Conservation (phyloP, 768 basidiomycete genomes). For the Russula sp. region DNA sequence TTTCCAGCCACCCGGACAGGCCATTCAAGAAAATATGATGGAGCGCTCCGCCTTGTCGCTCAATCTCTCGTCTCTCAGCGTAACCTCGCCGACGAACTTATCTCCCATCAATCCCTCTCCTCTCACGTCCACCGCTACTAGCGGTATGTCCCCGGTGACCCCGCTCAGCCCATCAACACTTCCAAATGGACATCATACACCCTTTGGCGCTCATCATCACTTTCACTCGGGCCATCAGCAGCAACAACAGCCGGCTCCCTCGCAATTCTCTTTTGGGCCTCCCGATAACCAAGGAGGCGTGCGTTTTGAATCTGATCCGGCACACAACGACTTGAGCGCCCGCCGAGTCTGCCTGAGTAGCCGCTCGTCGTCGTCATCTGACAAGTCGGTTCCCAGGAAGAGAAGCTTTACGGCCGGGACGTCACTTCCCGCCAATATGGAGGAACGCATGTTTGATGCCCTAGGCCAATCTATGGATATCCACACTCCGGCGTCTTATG, state of each 20-base stretch:
- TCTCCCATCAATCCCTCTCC: conserved; percentile 58
- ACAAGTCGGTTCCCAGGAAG: conserved; percentile 62
- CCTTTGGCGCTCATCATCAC: conserved; percentile 45
- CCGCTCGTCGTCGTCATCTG: conserved; percentile 47
- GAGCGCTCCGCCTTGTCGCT: conserved; percentile 51
- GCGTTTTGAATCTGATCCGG: conserved; percentile 37
- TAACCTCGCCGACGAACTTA: conserved; percentile 62
- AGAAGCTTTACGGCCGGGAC: conserved; percentile 55
- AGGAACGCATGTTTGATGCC: conserved; percentile 38
- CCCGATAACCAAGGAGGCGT: conserved; percentile 34
- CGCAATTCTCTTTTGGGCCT: conserved; percentile 52
- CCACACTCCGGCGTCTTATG: conserved; percentile 43
- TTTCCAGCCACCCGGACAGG: conserved; percentile 29
- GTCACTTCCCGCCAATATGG: conserved; percentile 38
- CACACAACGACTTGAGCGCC: conserved; percentile 35
- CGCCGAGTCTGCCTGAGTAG: conserved; percentile 41
- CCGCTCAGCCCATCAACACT: conserved; percentile 55
- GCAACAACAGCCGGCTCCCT: conserved; percentile 32
- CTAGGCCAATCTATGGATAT: conserved; percentile 38
- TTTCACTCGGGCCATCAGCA: conserved; percentile 34
- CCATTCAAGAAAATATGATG: conserved; percentile 31
- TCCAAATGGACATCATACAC: conserved; percentile 44
- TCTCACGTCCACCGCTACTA: conserved; percentile 38
- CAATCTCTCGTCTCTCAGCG: conserved; percentile 64
- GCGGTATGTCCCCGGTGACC: conserved; percentile 46